Evolutionary conservation across 768 basidiomycete species (phyloP), one percentile per base, ranked within the genome.

Genomic region (Mycena rosella): DNA sequence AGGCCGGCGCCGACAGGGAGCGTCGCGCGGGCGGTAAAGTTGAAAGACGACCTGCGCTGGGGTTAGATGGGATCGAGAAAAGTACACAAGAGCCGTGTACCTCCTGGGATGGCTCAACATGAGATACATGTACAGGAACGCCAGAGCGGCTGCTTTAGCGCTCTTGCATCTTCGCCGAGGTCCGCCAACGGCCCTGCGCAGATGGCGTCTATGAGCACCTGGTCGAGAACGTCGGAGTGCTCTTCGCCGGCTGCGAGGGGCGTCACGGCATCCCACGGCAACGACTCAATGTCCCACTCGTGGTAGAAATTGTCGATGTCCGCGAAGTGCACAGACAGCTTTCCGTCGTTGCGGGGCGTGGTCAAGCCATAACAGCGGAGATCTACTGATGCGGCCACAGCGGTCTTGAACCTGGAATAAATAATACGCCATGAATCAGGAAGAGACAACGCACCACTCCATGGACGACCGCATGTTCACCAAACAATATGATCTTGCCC

Each of bases 401-500:
- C 97, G 68, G 97, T 96, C 91, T 96, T 75, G 36, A 72, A 62
- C 71, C 6, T 22, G 20, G 3, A 57, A 64, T 42, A 68, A 57
- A 52, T 59, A 68, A 26, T n/a, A 45, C 34, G 20, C 53, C 45
- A 32, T 10, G 52, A 49, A 4, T 26, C 18, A 10, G 7, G 32
- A 3, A 73, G 69, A 63, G n/a, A n/a, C n/a, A n/a, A 89, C 94
- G 85, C 76, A 96, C 96, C 56, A 96, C 92, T 60, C 98, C 98
- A 77, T 99, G 92, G 22, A 99, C 98, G 56, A 99, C 98, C 20
- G 98, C 97, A 79, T 99, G 98, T 80, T 99, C 98, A 53, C 98
- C 98, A 72, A 99, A 99, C 68, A 99, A 79, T 71, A 99, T 99
- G 65, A 99, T 94, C 77, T 99, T 99, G 27, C 98, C 98, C 10